Percentiles rank a stretch among this genome's conserved stretches.
phyloP scores from a whole-genome alignment of 2,329 filamentous ascomycete species.

The Fusarium newnesense region DNA sequence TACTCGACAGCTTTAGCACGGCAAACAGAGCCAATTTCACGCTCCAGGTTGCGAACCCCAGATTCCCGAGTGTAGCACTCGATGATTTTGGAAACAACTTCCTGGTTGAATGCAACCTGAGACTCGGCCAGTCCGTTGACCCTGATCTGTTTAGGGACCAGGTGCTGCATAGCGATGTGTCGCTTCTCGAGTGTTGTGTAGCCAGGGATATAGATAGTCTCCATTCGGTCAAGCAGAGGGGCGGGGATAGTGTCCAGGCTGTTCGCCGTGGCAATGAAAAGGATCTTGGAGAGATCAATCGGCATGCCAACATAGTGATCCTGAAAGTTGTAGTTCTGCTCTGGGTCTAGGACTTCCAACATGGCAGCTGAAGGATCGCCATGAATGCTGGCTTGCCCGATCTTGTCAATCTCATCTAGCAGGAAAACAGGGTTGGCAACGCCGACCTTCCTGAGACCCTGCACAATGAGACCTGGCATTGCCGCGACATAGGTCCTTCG shows the following conservation, averaged over 20 bases:
- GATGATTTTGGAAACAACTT: slow-evolving; percentile 94
- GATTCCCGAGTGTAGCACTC: slow-evolving; percentile 96
- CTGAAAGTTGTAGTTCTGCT: slow-evolving; percentile 94
- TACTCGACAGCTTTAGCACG: slow-evolving; percentile 95
- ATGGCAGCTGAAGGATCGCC: slow-evolving; percentile 97
- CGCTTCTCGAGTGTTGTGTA: slow-evolving; percentile 98
- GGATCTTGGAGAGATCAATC: slow-evolving; percentile 93
- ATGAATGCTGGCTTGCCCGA: slow-evolving; percentile 89
- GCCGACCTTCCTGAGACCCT: slow-evolving; percentile 92
- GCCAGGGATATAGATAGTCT: slow-evolving; percentile 90
- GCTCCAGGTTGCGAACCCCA: slow-evolving; percentile 94
- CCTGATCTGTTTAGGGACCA: slow-evolving; percentile 95
- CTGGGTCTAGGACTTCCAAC: slow-evolving; percentile 96
- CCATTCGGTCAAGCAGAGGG: slow-evolving; percentile 96
- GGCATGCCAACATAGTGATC: slow-evolving; percentile 98
- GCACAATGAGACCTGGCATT: slow-evolving; percentile 97
- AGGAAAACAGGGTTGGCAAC: slow-evolving; percentile 96
- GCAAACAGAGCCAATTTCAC: slow-evolving; percentile 94
- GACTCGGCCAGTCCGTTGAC: slow-evolving; percentile 84
- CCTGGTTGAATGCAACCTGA: slow-evolving; percentile 80
- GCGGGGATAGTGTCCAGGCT: slow-evolving; percentile 92
- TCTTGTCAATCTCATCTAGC: slow-evolving; percentile 97
- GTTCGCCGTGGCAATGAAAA: slow-evolving; percentile 98
- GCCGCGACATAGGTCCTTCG: slow-evolving; percentile 96
- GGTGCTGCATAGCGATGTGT: slow-evolving; percentile 90